These are phyloP conservation scores for Hygrocybe coccinea DNA, from an alignment of 768 basidiomycete species.

Conservation along the genomic window DNA sequence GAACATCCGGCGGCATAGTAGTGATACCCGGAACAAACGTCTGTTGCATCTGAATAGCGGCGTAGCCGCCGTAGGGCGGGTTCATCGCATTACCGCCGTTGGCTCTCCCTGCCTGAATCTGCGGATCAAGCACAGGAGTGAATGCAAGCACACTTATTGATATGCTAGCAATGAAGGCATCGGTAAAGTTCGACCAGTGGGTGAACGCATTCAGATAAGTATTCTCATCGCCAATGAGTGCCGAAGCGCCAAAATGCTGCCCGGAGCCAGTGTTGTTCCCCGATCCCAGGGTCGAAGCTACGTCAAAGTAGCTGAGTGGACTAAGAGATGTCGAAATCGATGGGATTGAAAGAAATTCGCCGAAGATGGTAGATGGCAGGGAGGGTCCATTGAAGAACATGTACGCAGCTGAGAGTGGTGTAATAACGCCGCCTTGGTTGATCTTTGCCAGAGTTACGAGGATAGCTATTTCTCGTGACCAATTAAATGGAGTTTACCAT, in stretches of 20 bases:
- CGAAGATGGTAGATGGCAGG: no score
- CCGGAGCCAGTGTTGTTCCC: slow-evolving; percentile 13
- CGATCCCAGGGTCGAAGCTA: neutral
- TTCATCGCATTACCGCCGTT: slow-evolving; percentile 38
- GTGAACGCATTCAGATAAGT: slow-evolving; percentile 30
- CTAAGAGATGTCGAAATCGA: no score
- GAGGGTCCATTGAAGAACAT: no score
- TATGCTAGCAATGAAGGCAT: slow-evolving; percentile 20
- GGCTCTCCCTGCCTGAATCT: slow-evolving; percentile 30
- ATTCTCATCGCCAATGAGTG: slow-evolving; percentile 28
- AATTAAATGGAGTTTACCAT: neutral
- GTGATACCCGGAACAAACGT: slow-evolving; percentile 18
- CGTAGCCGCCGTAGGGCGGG: slow-evolving; percentile 33
- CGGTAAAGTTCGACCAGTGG: slow-evolving; percentile 29
- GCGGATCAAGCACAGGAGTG: slow-evolving; percentile 34
- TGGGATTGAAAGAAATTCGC: no score
- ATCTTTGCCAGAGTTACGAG: no score
- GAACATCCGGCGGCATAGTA: neutral
- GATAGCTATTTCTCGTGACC: no score
- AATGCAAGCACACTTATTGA: slow-evolving; percentile 31
- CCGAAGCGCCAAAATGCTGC: slow-evolving; percentile 36
- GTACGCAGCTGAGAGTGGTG: no score
- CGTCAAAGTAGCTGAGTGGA: neutral
- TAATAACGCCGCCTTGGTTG: no score
- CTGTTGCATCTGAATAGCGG: slow-evolving; percentile 32